Evolutionary conservation across 441 rosid species (phyloP), one percentile per base, ranked within the genome.

Genomic region (Aquilaria agallochum): DNA sequence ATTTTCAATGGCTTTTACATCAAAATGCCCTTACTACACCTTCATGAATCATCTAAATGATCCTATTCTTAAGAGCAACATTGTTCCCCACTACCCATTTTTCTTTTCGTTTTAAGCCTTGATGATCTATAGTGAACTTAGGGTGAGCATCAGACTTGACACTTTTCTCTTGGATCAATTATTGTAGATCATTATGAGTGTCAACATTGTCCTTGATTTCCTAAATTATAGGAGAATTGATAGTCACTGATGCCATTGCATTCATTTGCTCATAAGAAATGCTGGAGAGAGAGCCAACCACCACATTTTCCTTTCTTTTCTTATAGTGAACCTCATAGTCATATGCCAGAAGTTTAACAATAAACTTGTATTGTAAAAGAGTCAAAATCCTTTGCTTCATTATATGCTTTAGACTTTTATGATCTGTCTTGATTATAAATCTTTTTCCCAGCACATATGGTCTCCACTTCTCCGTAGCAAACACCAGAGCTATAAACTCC

Each of bases 291-390:
- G 67, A 61, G 49, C 61, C 58, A 10, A 53, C 55, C 0, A 44
- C 55, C 0, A 10, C n/a, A 5, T 69, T 63, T 2, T 69, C 63
- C 3, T 8, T 31, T 1, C 68, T 55, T 1, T 32, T 30, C 12
- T 56, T 56, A 8, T 50, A 50, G 0, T 14, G 34, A 50, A 36
- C 44, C 44, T 40, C 44, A 40, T 40, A 69, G 9, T 69, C 59
- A 32, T 48, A 56, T 2, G 51, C 36, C 20, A 62, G 2, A 1
- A 69, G 31, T 14, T 69, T 63, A 0, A 58, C 11, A 12, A 69
- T 9, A 58, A 67, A 40, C 9, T 9, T 40, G 2, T 40, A 9
- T 4, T 40, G 44, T 4, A 40, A 40, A 40, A 0, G 44, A 0
- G 44, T 40, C 2, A 3, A 5, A 4, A 40, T 40, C 44, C 44